These are phyloP conservation scores for Epithele typhae DNA, from an alignment of 768 basidiomycete species.

Conservation along the genomic window DNA sequence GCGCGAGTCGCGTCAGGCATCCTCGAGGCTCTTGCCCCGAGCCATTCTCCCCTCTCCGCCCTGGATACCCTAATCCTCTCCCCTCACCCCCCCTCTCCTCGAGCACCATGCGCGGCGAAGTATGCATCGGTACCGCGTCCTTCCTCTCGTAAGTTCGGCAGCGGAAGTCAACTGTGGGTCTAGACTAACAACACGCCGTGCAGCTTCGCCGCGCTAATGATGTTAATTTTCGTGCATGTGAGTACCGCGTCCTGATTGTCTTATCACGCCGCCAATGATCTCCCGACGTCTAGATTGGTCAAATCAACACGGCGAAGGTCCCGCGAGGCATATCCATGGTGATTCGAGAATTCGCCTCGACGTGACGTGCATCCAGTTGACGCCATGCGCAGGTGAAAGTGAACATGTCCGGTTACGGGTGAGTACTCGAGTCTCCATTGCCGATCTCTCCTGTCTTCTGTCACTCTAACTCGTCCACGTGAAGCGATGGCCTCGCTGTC, in stretches of 20 bases:
- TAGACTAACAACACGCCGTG: slow-evolving; percentile 18
- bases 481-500: slow-evolving; percentile 45
- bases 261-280: slow-evolving; percentile 10
- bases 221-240: slow-evolving; percentile 83
- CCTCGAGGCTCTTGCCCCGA: slow-evolving; percentile 14
- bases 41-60: slow-evolving; percentile 3
- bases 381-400: slow-evolving; percentile 49
- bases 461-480: slow-evolving; percentile 5
- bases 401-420: slow-evolving; percentile 73
- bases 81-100: slow-evolving; percentile 6
- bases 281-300: slow-evolving; percentile 54
- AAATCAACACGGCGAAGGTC: slow-evolving; percentile 73
- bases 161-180: not conserved
- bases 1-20: slow-evolving; percentile 11
- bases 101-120: slow-evolving; percentile 63
- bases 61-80: slow-evolving; percentile 14
- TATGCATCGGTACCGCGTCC: slow-evolving; percentile 70
- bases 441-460: not conserved
- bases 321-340: slow-evolving; percentile 76
- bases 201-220: slow-evolving; percentile 44
- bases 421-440: slow-evolving; percentile 18
- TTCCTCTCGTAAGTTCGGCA: slow-evolving; percentile 59
- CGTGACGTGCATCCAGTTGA: slow-evolving; percentile 19
- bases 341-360: slow-evolving; percentile 19
- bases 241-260: slow-evolving; percentile 24